Base-by-base conservation (phyloP, 495 filamentous ascomycete genomes). In the Neurospora sp. region DNA sequence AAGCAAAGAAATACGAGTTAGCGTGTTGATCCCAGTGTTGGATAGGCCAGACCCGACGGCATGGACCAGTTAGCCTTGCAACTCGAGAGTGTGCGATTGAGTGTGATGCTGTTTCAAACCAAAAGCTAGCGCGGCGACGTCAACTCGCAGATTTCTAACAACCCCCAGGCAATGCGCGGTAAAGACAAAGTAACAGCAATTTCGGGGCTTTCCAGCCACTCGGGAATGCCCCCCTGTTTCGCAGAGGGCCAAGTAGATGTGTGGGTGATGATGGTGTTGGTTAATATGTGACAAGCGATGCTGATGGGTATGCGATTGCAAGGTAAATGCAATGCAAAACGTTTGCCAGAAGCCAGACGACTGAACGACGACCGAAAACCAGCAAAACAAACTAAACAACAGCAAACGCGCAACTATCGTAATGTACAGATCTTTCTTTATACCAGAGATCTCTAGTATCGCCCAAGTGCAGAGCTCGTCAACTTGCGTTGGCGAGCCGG, bases 341-440 rank as follows among this genome's bases (percentile, higher is more conserved):
- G 59, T 77, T 78, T 80, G 79, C 79, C 76, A 79, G 78, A 75
- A 78, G 72, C 79, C 79, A 82, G 80, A 81, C 76, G 76, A 78
- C 75, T 73, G 75, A 82, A 78, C 75, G 78, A 81, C 80, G 78
- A 81, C 80, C 78, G 74, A 79, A 75, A 81, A 78, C 76, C 78
- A 78, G 77, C 79, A 79, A 80, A 78, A 79, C 78, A 76, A 76
- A 77, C 80, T 76, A 79, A 81, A 80, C 75, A 75, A 75, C 79
- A 78, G 80, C 79, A 81, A 76, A 79, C 78, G 78, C 79, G 73
- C 53, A 65, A 78, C 80, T 80, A 81, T 74, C 75, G 78, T 82
- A 82, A 82, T 82, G 79, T 80, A 81, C 79, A 82, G 78, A 78
- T 80, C 78, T 80, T 81, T 80, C 75, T 81, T 81, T 76, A 77